Percentiles rank a stretch among this genome's conserved stretches.
These are phyloP conservation scores for Candida gigantensis DNA, from an alignment of 1,139 yeast species.

Conservation along the genomic window DNA sequence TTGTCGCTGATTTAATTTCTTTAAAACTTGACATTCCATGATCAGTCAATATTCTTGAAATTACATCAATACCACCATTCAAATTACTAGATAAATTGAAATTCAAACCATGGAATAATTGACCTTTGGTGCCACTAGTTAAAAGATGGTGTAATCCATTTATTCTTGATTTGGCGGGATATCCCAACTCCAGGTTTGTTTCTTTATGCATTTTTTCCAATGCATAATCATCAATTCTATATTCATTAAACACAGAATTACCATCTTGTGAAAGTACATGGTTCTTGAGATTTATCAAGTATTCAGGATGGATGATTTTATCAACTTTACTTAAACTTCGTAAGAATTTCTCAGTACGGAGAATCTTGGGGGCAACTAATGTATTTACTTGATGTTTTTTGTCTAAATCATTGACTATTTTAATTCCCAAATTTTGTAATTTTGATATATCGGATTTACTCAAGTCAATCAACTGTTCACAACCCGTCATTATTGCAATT, in stretches of 20 bases:
- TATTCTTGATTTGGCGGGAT: slow-evolving; percentile 13
- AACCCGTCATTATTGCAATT: slow-evolving; percentile 63
- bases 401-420: slow-evolving; percentile 38
- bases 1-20: slow-evolving; percentile 27
- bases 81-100: slow-evolving; percentile 63
- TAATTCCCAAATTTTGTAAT: slow-evolving; percentile 37
- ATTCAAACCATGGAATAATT: slow-evolving; percentile 44
- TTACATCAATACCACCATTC: slow-evolving; percentile 67
- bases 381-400: slow-evolving; percentile 36
- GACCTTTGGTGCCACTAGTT: slow-evolving; percentile 29
- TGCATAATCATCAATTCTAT: slow-evolving; percentile 33
- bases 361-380: slow-evolving; percentile 72
- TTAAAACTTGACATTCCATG: slow-evolving; percentile 58
- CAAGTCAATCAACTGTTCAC: slow-evolving; percentile 48
- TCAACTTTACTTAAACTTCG: slow-evolving; percentile 37
- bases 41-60: slow-evolving; percentile 59
- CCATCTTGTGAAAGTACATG: slow-evolving; percentile 8
- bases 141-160: slow-evolving; percentile 24
- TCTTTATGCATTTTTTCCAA: slow-evolving; percentile 36
- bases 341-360: slow-evolving; percentile 86
- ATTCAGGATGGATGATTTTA: slow-evolving; percentile 50
- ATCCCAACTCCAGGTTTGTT: slow-evolving; percentile 37
- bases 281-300: slow-evolving; percentile 42
- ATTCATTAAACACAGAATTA: slow-evolving; percentile 17
- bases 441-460: slow-evolving; percentile 32